Conservation (phyloP, 768 basidiomycete genomes). For the Lanmaoa pseudosensibilis region DNA sequence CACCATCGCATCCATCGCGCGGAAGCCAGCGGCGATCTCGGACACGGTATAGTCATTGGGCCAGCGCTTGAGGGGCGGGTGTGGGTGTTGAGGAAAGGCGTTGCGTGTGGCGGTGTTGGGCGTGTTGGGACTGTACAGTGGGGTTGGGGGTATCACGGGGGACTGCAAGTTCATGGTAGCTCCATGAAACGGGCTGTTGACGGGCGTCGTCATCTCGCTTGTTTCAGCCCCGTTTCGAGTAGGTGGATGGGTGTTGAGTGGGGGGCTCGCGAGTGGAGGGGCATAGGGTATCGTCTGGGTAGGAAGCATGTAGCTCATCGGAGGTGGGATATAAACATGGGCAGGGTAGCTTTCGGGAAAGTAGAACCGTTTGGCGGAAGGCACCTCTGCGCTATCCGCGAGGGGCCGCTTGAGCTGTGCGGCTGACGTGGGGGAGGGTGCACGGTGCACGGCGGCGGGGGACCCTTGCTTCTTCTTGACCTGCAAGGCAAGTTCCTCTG, state of each 20-base stretch:
- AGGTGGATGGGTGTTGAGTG: conserved; percentile 14
- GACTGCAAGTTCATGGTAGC: conserved; percentile 19
- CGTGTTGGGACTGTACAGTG: conserved; percentile 25
- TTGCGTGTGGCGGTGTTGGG: conserved; percentile 23
- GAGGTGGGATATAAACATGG: conserved; percentile 31
- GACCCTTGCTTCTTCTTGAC: conserved; percentile 20
- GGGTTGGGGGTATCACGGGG: conserved; percentile 16
- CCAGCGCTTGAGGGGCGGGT: conserved; percentile 71
- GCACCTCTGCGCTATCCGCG: conserved; percentile 21
- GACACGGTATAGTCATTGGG: conserved; percentile 74
- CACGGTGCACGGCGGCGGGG: background rate
- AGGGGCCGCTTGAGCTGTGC: conserved; percentile 30
- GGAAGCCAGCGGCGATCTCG: conserved; percentile 63
- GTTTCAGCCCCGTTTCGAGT: conserved; percentile 14
- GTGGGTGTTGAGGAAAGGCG: conserved; percentile 52
- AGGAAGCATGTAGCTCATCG: conserved; percentile 29
- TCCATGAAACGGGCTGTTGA: conserved; percentile 18
- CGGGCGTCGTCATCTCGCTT: conserved; percentile 15
- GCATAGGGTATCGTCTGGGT: conserved; percentile 30
- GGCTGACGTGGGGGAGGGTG: conserved; percentile 8
- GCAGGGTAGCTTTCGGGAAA: conserved; percentile 27
- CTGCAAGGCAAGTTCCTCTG: conserved; percentile 56
- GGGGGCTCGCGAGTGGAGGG: conserved; percentile 21
- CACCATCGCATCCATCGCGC: conserved; percentile 44
- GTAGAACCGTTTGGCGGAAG: conserved; percentile 32